Evolutionary conservation across 2,329 filamentous ascomycete genomes (phyloP).

Genomic region (Hypoxylon sp.): DNA sequence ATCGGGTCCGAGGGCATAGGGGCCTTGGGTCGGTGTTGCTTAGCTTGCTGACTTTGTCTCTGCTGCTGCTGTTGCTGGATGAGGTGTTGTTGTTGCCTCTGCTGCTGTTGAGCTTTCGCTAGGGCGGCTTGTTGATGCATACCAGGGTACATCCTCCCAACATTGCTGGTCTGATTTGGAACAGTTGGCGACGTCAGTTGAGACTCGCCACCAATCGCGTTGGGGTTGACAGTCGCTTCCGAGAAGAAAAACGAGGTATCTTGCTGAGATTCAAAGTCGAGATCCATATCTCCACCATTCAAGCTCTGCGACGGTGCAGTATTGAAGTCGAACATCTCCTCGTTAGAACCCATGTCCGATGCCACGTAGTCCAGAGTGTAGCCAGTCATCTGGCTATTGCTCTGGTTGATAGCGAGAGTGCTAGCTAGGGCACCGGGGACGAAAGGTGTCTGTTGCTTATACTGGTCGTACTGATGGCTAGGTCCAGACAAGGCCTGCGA

Average conservation of each 20-base stretch:
- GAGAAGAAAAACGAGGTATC: constrained; percentile 76
- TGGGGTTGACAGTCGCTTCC: constrained; percentile 75
- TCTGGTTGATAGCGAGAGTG: constrained; percentile 81
- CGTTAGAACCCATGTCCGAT: constrained; percentile 62
- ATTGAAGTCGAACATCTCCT: constrained; percentile 80
- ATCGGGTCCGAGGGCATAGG: constrained; percentile 72
- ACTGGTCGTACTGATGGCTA: constrained; percentile 94
- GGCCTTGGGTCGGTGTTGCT: constrained; percentile 62
- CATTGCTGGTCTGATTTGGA: constrained; percentile 64
- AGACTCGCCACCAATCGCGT: constrained; percentile 73
- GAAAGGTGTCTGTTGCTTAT: constrained; percentile 95
- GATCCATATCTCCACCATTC: constrained; percentile 75
- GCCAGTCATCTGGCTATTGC: constrained; percentile 64
- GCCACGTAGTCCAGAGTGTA: constrained; percentile 65
- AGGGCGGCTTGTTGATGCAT: constrained; percentile 91
- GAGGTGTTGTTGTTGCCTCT: constrained; percentile 74
- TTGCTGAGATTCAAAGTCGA: constrained; percentile 70
- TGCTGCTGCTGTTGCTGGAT: constrained; percentile 68
- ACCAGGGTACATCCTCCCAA: constrained; percentile 87
- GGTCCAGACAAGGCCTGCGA: constrained; percentile 77
- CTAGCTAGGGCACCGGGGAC: constrained; percentile 85
- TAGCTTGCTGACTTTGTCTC: constrained; percentile 53
- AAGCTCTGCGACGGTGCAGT: constrained; percentile 72
- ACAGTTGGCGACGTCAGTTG: constrained; percentile 60
- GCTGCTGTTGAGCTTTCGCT: constrained; percentile 77